Evolutionary conservation across 116 monocot genomes (phyloP), one percentile per base, ranked within the genome.

Genomic region (Zostera marina): DNA sequence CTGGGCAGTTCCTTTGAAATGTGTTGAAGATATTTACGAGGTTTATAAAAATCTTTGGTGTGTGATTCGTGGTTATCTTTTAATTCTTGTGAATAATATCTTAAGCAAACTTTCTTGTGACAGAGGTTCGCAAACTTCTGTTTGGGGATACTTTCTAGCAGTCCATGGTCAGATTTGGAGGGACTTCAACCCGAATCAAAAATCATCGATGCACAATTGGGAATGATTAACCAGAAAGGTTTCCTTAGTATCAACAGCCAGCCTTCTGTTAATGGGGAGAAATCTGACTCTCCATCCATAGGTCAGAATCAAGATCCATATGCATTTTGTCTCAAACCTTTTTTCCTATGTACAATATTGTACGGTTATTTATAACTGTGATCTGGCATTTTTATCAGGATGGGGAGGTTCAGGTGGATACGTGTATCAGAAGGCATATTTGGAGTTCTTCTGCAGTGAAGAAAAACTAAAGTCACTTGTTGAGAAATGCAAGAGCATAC

Each of bases 181-280:
- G 75, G 86, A 45, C 80, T 92, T 67, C 86, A 83, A 44, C 76
- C 80, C 59, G 87, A 92, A 72, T 87, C 92, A 63, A 92, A 87
- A 70, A 83, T 92, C 73, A 87, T 92, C 24, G 61, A 86, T 60
- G 83, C 87, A 38, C 77, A 78, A 15, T 55, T 92, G 48, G 83
- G 55, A 17, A 51, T 72, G 44, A 67, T 92, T 59, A 92, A 87
- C 62, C 54, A 76, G 66, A 92, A 78, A 63, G 92, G 92, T 39
- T 92, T 80, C 56, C 80, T 92, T 59, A 83, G 83, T 64, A 87
- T 92, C 47, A 92, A 92, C 62, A 92, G 92, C 53, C 92, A 92
- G 44, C 92, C 92, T 62, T 79, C 87, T 59, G 76, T 87, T 11
- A 86, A 87, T 66, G 92, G 87, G 44, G 92, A 77, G 69, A 82